Evolutionary conservation across 805 yeast genomes (phyloP).

Genomic region (Millerago galiae): DNA sequence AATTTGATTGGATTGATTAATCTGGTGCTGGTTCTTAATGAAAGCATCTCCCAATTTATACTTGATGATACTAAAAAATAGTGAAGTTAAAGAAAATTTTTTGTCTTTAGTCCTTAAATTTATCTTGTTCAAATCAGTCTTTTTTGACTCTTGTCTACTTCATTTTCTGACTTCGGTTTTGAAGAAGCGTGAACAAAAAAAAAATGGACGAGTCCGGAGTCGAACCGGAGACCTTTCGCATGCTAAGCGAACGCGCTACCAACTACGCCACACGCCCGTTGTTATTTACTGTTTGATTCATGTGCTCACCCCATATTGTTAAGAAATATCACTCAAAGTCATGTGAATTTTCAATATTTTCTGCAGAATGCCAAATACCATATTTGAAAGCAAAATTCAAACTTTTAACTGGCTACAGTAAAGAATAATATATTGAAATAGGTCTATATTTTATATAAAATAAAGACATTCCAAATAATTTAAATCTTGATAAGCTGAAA

Average conservation of each 20-base stretch:
- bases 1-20: constrained; percentile 14
- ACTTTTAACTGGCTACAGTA: too few relatives aligned
- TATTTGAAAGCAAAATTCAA: too few relatives aligned
- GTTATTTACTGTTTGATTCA: neutral
- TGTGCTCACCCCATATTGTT: too few relatives aligned
- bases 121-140: neutral
- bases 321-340: too few relatives aligned
- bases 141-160: neutral
- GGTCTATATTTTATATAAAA: too few relatives aligned
- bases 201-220: constrained; percentile 67
- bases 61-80: neutral
- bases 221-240: constrained; percentile 77
- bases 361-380: too few relatives aligned
- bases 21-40: constrained; percentile 6
- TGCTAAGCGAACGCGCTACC: constrained; percentile 80
- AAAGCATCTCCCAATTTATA: neutral
- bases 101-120: too few relatives aligned
- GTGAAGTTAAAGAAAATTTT: neutral
- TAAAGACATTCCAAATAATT: too few relatives aligned
- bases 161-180: neutral
- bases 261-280: constrained; percentile 74
- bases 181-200: constrained; percentile 15
- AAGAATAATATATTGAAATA: too few relatives aligned
- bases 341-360: too few relatives aligned
- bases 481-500: too few relatives aligned